A percentile compares a stretch with the other conserved stretches of the same genome.
phyloP scores from a whole-genome alignment of 345 rosid genomes.

The Salix viminalis region DNA sequence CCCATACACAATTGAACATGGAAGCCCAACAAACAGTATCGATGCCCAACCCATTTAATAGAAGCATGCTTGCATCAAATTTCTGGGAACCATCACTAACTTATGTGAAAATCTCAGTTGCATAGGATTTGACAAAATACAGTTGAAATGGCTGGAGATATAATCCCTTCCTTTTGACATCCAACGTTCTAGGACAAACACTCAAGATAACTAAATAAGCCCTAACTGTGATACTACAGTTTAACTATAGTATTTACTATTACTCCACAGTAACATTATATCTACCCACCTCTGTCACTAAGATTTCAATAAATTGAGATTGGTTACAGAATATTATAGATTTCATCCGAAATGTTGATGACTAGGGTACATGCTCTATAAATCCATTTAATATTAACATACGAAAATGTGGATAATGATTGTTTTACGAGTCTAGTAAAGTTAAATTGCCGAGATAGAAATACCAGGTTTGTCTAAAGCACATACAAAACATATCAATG shows the following conservation, averaged over 20 bases:
- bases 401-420: not conserved
- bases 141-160: not conserved
- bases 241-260: not conserved
- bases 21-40: not conserved
- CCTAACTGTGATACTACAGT: not conserved
- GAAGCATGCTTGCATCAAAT: not conserved
- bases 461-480: constrained; percentile 6
- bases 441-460: not conserved
- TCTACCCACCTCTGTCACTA: not conserved
- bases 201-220: not conserved
- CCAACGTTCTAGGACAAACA: not conserved
- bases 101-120: not conserved
- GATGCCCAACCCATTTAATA: not conserved
- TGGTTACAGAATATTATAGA: not conserved
- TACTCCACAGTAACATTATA: not conserved
- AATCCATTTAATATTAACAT: not conserved
- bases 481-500: constrained; percentile 20
- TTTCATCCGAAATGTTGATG: not conserved
- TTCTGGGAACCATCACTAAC: not conserved
- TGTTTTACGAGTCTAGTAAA: not conserved
- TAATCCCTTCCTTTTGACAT: not conserved
- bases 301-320: not conserved
- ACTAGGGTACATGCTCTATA: not conserved
- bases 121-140: not conserved
- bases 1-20: not conserved